These are phyloP conservation scores for Sporisorium iseilematis-ciliati DNA, from an alignment of 1,284 basidiomycete genomes.

Conservation along the genomic window DNA sequence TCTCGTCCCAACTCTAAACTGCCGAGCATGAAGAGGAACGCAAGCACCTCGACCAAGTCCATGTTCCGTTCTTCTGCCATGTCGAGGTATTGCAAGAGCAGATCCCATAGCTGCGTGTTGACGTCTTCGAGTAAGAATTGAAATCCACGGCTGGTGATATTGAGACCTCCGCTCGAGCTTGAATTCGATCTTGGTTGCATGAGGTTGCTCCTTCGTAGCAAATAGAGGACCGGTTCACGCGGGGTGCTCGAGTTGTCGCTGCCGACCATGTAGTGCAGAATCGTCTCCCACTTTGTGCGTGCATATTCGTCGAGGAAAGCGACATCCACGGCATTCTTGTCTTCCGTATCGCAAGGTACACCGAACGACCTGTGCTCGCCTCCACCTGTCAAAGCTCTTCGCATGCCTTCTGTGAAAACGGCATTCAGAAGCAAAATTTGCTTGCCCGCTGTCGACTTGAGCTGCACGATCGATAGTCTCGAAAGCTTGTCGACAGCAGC, in stretches of 20 bases:
- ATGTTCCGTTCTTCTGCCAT: slow-evolving; percentile 71
- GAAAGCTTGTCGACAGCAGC: slow-evolving; percentile 43
- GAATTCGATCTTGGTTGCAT: slow-evolving; percentile 73
- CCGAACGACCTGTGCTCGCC: slow-evolving; percentile 93
- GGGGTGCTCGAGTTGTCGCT: slow-evolving; percentile 81
- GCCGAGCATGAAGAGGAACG: slow-evolving; percentile 80
- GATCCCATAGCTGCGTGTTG: slow-evolving; percentile 97
- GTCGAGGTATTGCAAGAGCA: slow-evolving; percentile 83
- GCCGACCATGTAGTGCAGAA: slow-evolving; percentile 98
- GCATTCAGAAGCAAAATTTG: slow-evolving; percentile 71
- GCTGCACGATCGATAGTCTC: slow-evolving; percentile 52
- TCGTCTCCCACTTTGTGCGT: slow-evolving; percentile 94
- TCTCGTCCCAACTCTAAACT: slow-evolving; percentile 64
- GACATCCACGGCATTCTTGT: slow-evolving; percentile 72
- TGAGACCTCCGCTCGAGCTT: slow-evolving; percentile 57
- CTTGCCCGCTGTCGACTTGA: slow-evolving; percentile 27
- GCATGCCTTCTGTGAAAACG: slow-evolving; percentile 70
- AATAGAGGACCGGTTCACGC: slow-evolving; percentile 83
- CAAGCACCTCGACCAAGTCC: slow-evolving; percentile 92
- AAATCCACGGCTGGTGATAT: slow-evolving; percentile 94
- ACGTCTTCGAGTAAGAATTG: slow-evolving; percentile 96
- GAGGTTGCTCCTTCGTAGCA: slow-evolving; percentile 86
- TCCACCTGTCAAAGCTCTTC: slow-evolving; percentile 71
- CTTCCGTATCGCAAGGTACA: slow-evolving; percentile 75
- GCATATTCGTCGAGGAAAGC: slow-evolving; percentile 86